Evolutionary conservation across 2,329 filamentous ascomycete genomes (phyloP), one percentile per base, ranked within the genome.

Genomic region (Ilyonectria sp.): DNA sequence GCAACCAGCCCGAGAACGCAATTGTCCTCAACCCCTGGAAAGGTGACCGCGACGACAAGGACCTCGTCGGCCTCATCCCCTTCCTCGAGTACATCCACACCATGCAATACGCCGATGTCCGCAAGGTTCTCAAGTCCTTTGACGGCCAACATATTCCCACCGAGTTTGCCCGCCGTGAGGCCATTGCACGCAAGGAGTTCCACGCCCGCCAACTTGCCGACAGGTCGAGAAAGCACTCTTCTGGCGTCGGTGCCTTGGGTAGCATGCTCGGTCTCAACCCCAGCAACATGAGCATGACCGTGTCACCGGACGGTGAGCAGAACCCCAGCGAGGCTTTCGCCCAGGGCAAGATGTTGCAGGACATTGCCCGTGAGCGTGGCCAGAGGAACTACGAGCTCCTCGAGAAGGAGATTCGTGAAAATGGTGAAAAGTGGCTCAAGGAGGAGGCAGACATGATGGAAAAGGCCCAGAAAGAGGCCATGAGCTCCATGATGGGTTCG

Each of bases 71-170:
- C 4, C 85, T 98, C 55, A 97, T 99, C 66, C 96, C 96, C 13
- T 98, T 99, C 90, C 91, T 99, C 69, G 96, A 99, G 84, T 98
- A 98, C 82, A 90, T 99, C 71, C 94, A 94, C 72, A 96, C 94
- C 21, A 97, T 98, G 93, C 92, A 94, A 71, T 93, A 94, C 75
- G 87, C 91, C 59, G 96, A 99, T 76, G 93, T 97, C 15, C 93
- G 96, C 73, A 91, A 93, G 76, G 92, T 96, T 4, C 83, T 98
- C 79, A 94, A 93, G 83, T 95, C 93, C 0, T 97, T 97, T 76
- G 91, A 97, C 63, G 95, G 94, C 79, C 94, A 92, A 78, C 88
- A 95, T 75, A 97, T 99, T 64, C 94, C 96, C 5, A 88, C 88
- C 11, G 96, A 99, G 80, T 99, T 98, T 76, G 93, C 94, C 21